Percentiles rank a stretch among this genome's conserved stretches.
phyloP scores from a whole-genome alignment of 2,329 filamentous ascomycete genomes.

The Chaetomiaceae sp. region DNA sequence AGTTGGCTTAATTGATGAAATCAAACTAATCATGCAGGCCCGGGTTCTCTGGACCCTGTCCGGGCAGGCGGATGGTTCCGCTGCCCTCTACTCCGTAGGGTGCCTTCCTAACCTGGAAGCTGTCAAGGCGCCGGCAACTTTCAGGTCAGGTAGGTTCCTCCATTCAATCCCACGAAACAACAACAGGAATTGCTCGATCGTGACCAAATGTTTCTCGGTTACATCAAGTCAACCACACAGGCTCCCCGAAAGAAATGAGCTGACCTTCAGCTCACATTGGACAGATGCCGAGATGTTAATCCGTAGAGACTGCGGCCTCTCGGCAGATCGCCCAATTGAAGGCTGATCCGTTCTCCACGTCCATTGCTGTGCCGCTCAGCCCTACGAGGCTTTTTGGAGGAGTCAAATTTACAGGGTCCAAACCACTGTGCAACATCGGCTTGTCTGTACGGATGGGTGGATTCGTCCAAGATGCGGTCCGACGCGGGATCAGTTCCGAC shows the following conservation, averaged over 20 bases:
- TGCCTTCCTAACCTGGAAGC: too few relatives aligned
- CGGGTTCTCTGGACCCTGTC: too few relatives aligned
- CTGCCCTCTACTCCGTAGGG: too few relatives aligned
- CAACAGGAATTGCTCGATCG: too few relatives aligned
- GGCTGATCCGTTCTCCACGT: not conserved
- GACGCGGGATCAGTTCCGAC: too few relatives aligned
- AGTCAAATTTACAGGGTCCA: not conserved
- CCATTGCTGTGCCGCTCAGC: slow-evolving; percentile 14
- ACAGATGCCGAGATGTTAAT: not conserved
- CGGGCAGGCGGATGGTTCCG: too few relatives aligned
- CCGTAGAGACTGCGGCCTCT: not conserved
- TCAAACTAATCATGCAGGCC: too few relatives aligned
- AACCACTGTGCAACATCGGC: not conserved
- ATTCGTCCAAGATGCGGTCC: not conserved
- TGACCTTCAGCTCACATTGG: not conserved
- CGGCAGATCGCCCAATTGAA: slow-evolving; percentile 4
- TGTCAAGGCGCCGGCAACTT: too few relatives aligned
- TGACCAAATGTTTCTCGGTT: too few relatives aligned
- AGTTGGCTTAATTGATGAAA: too few relatives aligned
- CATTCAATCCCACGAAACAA: too few relatives aligned
- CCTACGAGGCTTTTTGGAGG: slow-evolving; percentile 12
- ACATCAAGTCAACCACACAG: not conserved
- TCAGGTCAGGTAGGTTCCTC: too few relatives aligned
- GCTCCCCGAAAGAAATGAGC: not conserved
- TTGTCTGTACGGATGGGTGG: not conserved